These are phyloP conservation scores for Lumnitzera racemosa DNA, from an alignment of 345 rosid species.

Conservation along the genomic window DNA sequence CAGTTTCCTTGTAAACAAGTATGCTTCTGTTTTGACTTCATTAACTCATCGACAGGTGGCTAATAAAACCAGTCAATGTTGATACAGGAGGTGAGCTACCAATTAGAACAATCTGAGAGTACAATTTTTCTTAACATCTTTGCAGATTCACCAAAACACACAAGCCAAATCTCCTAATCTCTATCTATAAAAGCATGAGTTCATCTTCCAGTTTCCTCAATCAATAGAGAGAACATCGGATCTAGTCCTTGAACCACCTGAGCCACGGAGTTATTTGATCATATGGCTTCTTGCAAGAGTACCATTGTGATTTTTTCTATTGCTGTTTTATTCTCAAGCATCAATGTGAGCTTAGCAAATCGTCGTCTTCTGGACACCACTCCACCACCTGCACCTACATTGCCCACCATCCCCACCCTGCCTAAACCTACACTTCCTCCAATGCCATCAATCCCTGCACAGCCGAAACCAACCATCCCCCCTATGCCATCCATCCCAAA, in stretches of 20 bases:
- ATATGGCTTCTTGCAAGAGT: constrained; percentile 9
- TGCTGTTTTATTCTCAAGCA: constrained; percentile 11
- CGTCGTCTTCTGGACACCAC: constrained; percentile 20
- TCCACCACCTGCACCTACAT: constrained; percentile 10
- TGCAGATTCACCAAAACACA: constrained; percentile 4
- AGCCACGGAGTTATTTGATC: not conserved
- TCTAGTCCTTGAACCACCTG: not conserved
- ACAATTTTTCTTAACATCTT: constrained; percentile 4
- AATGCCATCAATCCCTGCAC: constrained; percentile 13
- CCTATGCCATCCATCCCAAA: constrained; percentile 5
- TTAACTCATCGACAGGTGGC: not conserved
- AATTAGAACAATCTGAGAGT: not conserved
- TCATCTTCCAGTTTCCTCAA: not conserved
- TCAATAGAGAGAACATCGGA: too few relatives aligned
- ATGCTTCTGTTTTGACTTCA: not conserved
- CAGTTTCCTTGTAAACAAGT: not conserved
- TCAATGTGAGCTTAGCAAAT: constrained; percentile 14
- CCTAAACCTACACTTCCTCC: constrained; percentile 15
- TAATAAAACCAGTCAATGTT: not conserved
- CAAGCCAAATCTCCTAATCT: not conserved
- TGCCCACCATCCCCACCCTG: constrained; percentile 15
- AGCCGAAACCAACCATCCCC: constrained; percentile 1
- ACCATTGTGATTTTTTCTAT: constrained; percentile 3
- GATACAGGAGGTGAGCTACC: constrained; percentile 5
- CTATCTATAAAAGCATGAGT: constrained; percentile 1